phyloP scores from a whole-genome alignment of 306 rosid genomes.

The Trifolium pratense region DNA sequence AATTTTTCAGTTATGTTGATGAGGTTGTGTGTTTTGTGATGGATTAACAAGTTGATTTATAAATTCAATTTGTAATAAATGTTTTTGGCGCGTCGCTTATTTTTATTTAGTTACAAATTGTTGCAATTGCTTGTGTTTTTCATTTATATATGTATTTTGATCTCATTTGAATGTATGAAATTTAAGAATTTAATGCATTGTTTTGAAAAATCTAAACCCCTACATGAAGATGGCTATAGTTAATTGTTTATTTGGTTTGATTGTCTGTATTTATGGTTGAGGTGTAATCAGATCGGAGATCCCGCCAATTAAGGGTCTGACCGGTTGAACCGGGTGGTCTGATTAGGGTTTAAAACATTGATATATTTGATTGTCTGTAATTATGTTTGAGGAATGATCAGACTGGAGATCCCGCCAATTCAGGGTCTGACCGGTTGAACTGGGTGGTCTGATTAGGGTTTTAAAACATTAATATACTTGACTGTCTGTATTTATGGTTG shows the following conservation, averaged over 20 bases:
- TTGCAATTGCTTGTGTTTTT: not conserved
- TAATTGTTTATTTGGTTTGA: not conserved
- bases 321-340: not conserved
- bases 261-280: constrained; percentile 6
- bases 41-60: not conserved
- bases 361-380: not conserved
- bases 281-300: not conserved
- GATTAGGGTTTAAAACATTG: not conserved
- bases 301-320: not conserved
- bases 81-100: not conserved
- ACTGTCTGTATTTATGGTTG: constrained; percentile 11
- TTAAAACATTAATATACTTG: too few relatives aligned
- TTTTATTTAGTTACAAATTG: too few relatives aligned
- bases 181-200: not conserved
- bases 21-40: constrained; percentile 18
- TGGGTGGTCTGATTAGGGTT: not conserved
- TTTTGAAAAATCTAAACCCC: not conserved
- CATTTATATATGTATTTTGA: not conserved
- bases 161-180: constrained; percentile 7
- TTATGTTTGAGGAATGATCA: constrained; percentile 12
- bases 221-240: not conserved
- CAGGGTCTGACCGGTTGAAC: not conserved
- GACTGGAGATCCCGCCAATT: not conserved
- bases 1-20: not conserved
- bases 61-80: not conserved